Base-by-base conservation (phyloP, 345 rosid species). In the Gossypium sturtianum region DNA sequence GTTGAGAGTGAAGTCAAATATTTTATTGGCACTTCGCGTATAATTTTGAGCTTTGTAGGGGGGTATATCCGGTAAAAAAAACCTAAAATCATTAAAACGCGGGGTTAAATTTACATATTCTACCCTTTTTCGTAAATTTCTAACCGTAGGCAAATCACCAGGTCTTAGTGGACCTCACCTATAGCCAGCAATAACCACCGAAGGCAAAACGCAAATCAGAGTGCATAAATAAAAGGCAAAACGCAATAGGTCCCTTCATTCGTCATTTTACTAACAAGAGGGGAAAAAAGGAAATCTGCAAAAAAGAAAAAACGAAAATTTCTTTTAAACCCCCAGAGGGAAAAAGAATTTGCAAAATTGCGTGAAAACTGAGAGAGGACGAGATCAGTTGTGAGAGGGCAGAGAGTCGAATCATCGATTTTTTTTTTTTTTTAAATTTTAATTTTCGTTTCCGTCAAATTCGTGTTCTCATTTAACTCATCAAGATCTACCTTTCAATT, bases 401-500 rank as follows among this genome's bases (percentile, higher is more conserved):
- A 84, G 83, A 78, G 87, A 72, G 85, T 80, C 79, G 80, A 64
- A 72, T 77, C 83, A 60, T 63, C 80, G 2, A 57, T 9, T 83
- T 48, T 68, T 83, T 48, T 68, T 48, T 68, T 23, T 9, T 8
- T 67, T 49, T 5, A 4, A 34, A 15, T 16, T 1, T 12, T 19
- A 9, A 56, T 19, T 19, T 4, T 27, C 12, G 12, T 43, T 27
- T 66, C 78, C 77, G 84, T 76, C 72, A 68, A 83, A 76, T 79
- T 74, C 72, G 81, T 76, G 82, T 75, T 73, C 84, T 79, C 49
- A 68, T 74, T 75, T 73, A 73, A 76, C 75, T 51, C 71, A 34
- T 70, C 43, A 75, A 66, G 90, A 88, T 88, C 89, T 81, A 73
- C 73, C 70, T 64, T 72, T 73, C 77, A 44, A 81, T 82, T 74